A percentile compares a stretch with the other conserved stretches of the same genome.
Evolutionary conservation across 1,139 yeast genomes (phyloP).

Genomic region (Saccharomyces hybrid): DNA sequence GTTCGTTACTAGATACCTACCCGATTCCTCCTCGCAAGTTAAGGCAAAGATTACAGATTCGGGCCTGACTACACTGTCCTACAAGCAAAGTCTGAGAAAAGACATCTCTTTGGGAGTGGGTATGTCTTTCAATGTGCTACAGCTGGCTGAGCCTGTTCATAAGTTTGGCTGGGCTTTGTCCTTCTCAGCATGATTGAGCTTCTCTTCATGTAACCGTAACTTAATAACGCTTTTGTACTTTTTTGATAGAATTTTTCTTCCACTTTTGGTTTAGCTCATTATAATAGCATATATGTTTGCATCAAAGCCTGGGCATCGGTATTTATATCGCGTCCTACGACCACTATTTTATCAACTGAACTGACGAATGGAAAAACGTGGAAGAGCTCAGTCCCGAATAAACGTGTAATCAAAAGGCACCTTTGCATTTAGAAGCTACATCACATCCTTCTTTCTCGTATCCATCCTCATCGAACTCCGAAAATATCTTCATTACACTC

Average conservation of each 20-base stretch:
- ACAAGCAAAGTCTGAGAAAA: conserved; percentile 91
- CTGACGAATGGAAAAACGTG: too few species aligned
- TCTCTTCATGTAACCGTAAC: not conserved
- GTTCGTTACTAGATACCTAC: conserved; percentile 89
- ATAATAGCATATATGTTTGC: not conserved
- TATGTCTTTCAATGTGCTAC: conserved; percentile 91
- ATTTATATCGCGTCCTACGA: too few species aligned
- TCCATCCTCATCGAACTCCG: too few species aligned
- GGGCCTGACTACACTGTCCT: conserved; percentile 88
- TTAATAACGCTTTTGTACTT: not conserved
- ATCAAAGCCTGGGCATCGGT: too few species aligned
- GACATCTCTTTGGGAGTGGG: conserved; percentile 97
- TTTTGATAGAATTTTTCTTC: not conserved
- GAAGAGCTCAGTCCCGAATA: too few species aligned
- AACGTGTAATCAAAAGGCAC: too few species aligned
- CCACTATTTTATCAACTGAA: too few species aligned
- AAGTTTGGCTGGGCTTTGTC: conserved; percentile 92
- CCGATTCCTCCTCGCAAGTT: conserved; percentile 80
- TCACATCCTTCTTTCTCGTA: too few species aligned
- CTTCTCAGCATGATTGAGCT: not conserved
- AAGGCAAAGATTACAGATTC: conserved; percentile 97
- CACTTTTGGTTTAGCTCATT: not conserved
- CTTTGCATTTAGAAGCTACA: too few species aligned
- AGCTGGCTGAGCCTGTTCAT: conserved; percentile 95
- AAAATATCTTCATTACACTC: not conserved